These are phyloP conservation scores for Vigna angularis DNA, from an alignment of 306 rosid species.

Conservation along the genomic window DNA sequence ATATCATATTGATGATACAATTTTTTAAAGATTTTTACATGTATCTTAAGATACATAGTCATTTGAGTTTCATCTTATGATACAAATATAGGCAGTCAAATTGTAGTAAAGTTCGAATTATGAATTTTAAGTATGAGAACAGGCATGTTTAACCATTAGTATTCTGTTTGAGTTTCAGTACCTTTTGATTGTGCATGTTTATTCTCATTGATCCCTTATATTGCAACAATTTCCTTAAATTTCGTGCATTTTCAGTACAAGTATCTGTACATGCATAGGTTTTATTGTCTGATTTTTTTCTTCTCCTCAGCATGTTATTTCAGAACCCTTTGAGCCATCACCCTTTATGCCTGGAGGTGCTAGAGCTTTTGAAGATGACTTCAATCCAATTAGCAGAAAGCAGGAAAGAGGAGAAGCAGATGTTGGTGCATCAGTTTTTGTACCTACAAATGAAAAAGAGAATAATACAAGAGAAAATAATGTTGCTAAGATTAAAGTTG, in stretches of 20 bases:
- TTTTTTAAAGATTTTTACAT: background rate
- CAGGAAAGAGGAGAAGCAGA: constrained; percentile 69
- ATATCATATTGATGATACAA: background rate
- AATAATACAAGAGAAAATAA: constrained; percentile 71
- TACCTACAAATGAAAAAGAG: constrained; percentile 72
- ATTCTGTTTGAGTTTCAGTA: too few species aligned
- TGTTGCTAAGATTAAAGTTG: constrained; percentile 96
- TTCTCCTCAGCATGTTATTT: constrained; percentile 73
- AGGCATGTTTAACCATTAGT: background rate
- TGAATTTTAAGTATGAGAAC: background rate
- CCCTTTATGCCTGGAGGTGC: constrained; percentile 84
- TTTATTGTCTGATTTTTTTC: constrained; percentile 46
- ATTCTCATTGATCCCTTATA: constrained; percentile 19
- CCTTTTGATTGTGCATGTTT: constrained; percentile 1
- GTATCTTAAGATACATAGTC: too few species aligned
- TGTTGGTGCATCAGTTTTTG: constrained; percentile 57
- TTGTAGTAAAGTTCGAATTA: background rate
- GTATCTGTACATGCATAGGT: constrained; percentile 7
- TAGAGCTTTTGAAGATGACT: constrained; percentile 70
- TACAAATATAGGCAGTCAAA: background rate
- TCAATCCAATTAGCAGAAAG: constrained; percentile 56
- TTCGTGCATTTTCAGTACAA: constrained; percentile 10
- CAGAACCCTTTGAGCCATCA: constrained; percentile 93
- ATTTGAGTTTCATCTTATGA: background rate
- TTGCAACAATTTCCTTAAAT: constrained; percentile 7